Evolutionary conservation across 306 rosid genomes (phyloP).

Genomic region (Cyclanthera cordifolia): DNA sequence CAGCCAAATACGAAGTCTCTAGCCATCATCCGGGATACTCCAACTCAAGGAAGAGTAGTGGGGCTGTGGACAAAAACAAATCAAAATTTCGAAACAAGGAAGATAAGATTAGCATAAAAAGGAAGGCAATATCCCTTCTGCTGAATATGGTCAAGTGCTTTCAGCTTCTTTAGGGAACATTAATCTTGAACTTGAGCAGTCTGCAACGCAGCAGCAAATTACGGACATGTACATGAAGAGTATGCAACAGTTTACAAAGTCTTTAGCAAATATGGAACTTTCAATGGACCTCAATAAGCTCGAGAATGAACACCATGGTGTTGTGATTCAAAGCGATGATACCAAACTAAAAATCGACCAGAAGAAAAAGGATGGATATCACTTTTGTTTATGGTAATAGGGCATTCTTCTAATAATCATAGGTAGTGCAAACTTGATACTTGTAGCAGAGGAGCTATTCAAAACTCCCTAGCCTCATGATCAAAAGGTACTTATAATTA

Average conservation of each 20-base stretch:
- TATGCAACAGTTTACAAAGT: slow-evolving; percentile 81
- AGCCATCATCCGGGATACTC: slow-evolving; percentile 37
- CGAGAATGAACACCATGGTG: slow-evolving; percentile 31
- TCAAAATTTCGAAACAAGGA: slow-evolving; percentile 29
- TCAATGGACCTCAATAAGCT: slow-evolving; percentile 67
- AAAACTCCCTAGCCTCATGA: not conserved
- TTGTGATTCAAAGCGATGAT: slow-evolving; percentile 30
- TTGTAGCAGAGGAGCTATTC: slow-evolving; percentile 1
- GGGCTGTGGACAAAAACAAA: slow-evolving; percentile 28
- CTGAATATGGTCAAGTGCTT: slow-evolving; percentile 45
- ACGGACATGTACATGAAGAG: slow-evolving; percentile 87
- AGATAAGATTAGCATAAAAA: slow-evolving; percentile 21
- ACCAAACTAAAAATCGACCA: slow-evolving; percentile 34
- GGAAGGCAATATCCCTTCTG: slow-evolving; percentile 19
- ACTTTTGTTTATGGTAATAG: slow-evolving; percentile 80
- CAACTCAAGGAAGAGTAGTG: slow-evolving; percentile 50
- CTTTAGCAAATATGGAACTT: slow-evolving; percentile 79
- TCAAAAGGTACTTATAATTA: slow-evolving; percentile 15
- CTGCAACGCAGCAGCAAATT: slow-evolving; percentile 77
- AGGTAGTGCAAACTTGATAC: slow-evolving; percentile 15
- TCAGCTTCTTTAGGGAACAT: slow-evolving; percentile 55
- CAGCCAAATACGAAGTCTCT: slow-evolving; percentile 23
- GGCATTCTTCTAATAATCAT: slow-evolving; percentile 52
- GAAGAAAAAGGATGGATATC: slow-evolving; percentile 65
- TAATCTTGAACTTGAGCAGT: slow-evolving; percentile 60